phyloP scores from a whole-genome alignment of 352 stramenopile species.

The Globisporangium nodosum region DNA sequence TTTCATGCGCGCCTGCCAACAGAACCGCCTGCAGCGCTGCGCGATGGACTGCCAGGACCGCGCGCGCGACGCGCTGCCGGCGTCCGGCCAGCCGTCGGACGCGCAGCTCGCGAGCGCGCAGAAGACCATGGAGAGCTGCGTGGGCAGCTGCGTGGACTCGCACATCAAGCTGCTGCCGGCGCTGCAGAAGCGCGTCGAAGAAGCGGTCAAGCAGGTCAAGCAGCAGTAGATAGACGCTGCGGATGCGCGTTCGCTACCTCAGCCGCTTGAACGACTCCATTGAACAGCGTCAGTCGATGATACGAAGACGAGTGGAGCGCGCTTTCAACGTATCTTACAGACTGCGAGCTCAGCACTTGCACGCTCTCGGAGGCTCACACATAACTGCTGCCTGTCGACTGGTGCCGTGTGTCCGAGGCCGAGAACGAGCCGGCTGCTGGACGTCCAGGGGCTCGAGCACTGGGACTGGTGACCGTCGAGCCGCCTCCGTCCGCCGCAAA shows the following conservation, averaged over 20 bases:
- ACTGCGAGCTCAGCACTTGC: not conserved
- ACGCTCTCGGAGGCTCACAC: constrained; percentile 7
- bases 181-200: constrained; percentile 64
- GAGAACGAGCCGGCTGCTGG: constrained; percentile 9
- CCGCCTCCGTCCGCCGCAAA: not conserved
- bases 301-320: not conserved
- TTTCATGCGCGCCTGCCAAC: not conserved
- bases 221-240: constrained; percentile 25
- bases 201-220: constrained; percentile 70
- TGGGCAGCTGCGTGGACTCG: constrained; percentile 58
- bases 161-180: constrained; percentile 75
- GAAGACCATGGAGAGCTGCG: constrained; percentile 74
- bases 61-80: constrained; percentile 59
- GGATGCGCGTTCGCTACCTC: not conserved
- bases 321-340: constrained; percentile 1
- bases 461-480: not conserved
- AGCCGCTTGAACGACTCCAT: not conserved
- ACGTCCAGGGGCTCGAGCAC: not conserved
- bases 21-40: constrained; percentile 79
- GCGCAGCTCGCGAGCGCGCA: constrained; percentile 59
- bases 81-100: constrained; percentile 57
- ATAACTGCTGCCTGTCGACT: constrained; percentile 36
- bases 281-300: not conserved
- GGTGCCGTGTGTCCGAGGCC: constrained; percentile 13
- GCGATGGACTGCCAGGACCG: constrained; percentile 87